Base-by-base conservation (phyloP, 768 basidiomycete genomes). In the Mycena galericulata region DNA sequence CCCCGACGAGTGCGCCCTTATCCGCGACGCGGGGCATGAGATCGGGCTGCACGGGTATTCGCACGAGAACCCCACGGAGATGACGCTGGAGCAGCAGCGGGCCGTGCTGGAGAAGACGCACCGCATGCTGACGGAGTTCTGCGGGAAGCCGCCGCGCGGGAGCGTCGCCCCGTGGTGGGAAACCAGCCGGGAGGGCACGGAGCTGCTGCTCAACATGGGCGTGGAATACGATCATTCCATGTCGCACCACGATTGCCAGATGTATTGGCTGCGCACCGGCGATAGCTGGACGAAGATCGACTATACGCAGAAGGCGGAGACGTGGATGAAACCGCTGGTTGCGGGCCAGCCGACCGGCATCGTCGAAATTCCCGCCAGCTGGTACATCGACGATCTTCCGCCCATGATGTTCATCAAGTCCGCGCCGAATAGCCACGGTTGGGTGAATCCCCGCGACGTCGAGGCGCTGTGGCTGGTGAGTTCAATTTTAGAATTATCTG, bases 111-210 rank as follows among this genome's bases (percentile, higher is more conserved):
- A 91, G 59, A 82, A 90, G 71, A 92, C 90, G 0, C 84, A 86
- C 77, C 80, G 87, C 22, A 80, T 91, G n/a, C 79, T 92, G 45
- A 91, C 90, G 1, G 82, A 84, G 15, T 92, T 92, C 74, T 91
- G 90, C 74, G 78, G 86, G 88, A 88, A 27, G 76, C 81, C 88
- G 26, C 89, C 69, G 17, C 63, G 82, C 78, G 89, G 89, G 41
- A 87, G 85, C 55, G 90, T 92, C 36, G 92, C 91, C 1, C 92
- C 91, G 0, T 94, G 92, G 91, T 94, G 92, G 92, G 92, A 94
- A 75, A 87, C 87, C 3, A 89, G 87, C 76, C 88, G 86, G 68
- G 90, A 91, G 75, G 89, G 89, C 4, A 88, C 87, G 0, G 78
- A 86, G 18, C 80, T 93, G 27, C 79, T 93, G 27, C 83, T 92